Conservation (phyloP, 345 rosid genomes). For the Physaria fendleri region DNA sequence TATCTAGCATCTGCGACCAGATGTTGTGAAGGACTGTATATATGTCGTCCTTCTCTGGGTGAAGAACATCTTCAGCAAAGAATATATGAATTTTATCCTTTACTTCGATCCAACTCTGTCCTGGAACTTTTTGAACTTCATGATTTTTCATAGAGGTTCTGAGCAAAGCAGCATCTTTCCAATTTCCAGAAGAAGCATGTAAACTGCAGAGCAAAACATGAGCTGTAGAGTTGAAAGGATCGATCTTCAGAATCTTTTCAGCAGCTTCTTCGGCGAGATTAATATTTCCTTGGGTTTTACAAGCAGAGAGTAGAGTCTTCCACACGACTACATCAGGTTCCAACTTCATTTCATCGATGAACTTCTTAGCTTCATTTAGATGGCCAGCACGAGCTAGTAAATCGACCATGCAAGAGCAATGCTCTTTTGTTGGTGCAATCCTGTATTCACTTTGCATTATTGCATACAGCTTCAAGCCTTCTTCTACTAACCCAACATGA, state of each 20-base stretch:
- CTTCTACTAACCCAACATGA: conserved; percentile 61
- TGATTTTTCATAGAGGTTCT: conserved; percentile 51
- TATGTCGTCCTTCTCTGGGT: conserved; percentile 53
- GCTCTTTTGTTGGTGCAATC: conserved; percentile 50
- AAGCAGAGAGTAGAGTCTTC: conserved; percentile 69
- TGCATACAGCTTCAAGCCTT: conserved; percentile 55
- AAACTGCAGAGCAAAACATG: conserved; percentile 57
- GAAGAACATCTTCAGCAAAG: conserved; percentile 53
- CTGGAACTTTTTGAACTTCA: conserved; percentile 54
- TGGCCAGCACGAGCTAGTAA: conserved; percentile 74
- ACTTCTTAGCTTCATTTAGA: conserved; percentile 53
- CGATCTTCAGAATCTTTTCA: conserved; percentile 50
- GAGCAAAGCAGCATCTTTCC: conserved; percentile 55
- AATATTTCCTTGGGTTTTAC: conserved; percentile 54
- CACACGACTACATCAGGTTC: conserved; percentile 56
- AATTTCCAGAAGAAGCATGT: conserved; percentile 49
- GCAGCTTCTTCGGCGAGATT: conserved; percentile 60
- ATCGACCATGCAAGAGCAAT: conserved; percentile 67
- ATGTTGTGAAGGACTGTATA: conserved; percentile 36
- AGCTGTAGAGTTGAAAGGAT: conserved; percentile 58
- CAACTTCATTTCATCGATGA: conserved; percentile 44
- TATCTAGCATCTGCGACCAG: conserved; percentile 42
- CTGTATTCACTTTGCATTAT: conserved; percentile 46
- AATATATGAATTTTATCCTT: conserved; percentile 45
- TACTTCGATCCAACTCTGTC: conserved; percentile 79